Conservation (phyloP, 148 eudicot species). For the Camellia japonica region DNA sequence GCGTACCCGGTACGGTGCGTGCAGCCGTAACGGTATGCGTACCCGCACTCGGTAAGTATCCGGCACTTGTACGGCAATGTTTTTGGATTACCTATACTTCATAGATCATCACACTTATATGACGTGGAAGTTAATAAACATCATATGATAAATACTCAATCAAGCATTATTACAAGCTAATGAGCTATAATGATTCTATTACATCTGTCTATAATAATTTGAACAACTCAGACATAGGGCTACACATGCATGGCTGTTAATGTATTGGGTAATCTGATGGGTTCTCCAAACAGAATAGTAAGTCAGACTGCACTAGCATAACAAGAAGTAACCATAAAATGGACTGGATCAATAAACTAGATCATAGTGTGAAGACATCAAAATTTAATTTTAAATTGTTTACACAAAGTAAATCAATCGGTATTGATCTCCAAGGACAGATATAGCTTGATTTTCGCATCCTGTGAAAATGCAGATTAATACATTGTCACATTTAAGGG, state of each 20-base stretch:
- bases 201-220: no score
- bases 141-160: neutral
- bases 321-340: neutral
- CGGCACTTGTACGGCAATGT: no score
- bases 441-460: neutral
- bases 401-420: neutral
- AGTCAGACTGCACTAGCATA: neutral
- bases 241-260: neutral
- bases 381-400: neutral
- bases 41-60: no score
- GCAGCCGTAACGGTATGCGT: no score
- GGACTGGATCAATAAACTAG: neutral
- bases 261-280: neutral
- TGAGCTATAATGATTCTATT: no score
- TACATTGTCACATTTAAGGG: neutral
- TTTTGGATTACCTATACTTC: no score
- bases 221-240: neutral
- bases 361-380: neutral
- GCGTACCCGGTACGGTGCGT: no score
- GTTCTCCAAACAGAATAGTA: neutral
- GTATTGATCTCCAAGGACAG: neutral
- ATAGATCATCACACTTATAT: no score
- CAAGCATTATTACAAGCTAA: neutral
- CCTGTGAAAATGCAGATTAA: neutral
- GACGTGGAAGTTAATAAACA: neutral